These are phyloP conservation scores for Thelephora aurantiotincta DNA, from an alignment of 768 basidiomycete species.

Conservation along the genomic window DNA sequence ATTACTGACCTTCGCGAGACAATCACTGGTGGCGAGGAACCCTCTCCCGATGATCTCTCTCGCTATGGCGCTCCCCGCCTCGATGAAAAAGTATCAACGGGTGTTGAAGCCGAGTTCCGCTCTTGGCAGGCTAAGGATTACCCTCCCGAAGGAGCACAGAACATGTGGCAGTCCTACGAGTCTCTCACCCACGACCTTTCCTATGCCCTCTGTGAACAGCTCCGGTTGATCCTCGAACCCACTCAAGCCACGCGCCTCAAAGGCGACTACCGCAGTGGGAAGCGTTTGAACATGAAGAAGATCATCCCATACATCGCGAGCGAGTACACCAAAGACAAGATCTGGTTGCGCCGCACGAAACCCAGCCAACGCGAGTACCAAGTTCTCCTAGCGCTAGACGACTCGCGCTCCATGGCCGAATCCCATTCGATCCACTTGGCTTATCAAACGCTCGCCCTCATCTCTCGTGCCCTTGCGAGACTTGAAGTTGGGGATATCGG, in stretches of 20 bases:
- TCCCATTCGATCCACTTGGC: slow-evolving; percentile 86
- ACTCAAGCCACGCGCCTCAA: slow-evolving; percentile 87
- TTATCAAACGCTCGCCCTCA: slow-evolving; percentile 84
- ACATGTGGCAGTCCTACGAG: slow-evolving; percentile 87
- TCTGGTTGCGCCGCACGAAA: slow-evolving; percentile 90
- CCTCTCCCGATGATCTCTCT: slow-evolving; percentile 1
- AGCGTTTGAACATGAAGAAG: slow-evolving; percentile 97
- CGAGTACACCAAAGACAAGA: slow-evolving; percentile 99
- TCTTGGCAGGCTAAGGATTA: slow-evolving; percentile 51
- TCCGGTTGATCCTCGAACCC: slow-evolving; percentile 91
- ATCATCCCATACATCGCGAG: slow-evolving; percentile 96
- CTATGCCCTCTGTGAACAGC: slow-evolving; percentile 86
- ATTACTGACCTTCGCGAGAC: slow-evolving; percentile 5
- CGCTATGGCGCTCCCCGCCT: not conserved
- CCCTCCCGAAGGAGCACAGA: slow-evolving; percentile 40
- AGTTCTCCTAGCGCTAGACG: slow-evolving; percentile 86
- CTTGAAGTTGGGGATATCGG: slow-evolving; percentile 94
- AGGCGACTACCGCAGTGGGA: slow-evolving; percentile 96
- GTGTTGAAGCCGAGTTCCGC: slow-evolving; percentile 38
- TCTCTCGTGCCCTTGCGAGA: slow-evolving; percentile 78
- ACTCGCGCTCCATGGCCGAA: slow-evolving; percentile 94
- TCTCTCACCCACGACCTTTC: slow-evolving; percentile 85
- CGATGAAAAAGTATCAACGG: slow-evolving; percentile 3
- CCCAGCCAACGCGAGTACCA: slow-evolving; percentile 95
- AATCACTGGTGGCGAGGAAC: not conserved